Base-by-base conservation (phyloP, 2,329 filamentous ascomycete species). In the Talaromyces verruculosus region DNA sequence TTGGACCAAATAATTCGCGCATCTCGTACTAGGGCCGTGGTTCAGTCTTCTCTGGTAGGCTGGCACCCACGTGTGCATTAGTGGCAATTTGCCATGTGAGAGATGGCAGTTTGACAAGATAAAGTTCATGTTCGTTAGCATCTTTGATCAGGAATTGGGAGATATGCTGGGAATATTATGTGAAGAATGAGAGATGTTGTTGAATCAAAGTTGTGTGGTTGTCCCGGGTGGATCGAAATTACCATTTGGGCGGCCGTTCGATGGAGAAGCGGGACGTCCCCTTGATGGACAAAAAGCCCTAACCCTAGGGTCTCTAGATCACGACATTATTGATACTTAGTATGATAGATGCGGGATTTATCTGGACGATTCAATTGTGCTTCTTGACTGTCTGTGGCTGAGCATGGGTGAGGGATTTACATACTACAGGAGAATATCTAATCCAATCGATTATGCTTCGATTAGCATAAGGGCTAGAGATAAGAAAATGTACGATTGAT, bases 1-100 rank as follows among this genome's bases (percentile, higher is more conserved):
- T 57, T 64, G 61, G 61, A 57, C 25, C 7, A 64, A 5, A 64
- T 41, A 64, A 64, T 64, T 64, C 61, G 45, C 61, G 47, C 61
- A 55, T 15, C 28, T 33, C 43, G 10, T 15, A 35, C 41, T 35
- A 11, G 30, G 30, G 13, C 61, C 17, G 17, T 55, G 15, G 30
- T 53, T 28, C 61, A 63, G 8, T 19, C 22, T 39, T 53, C 5
- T 51, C 11, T 51, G 41, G 37, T 45, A 47, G 30, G 19, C 13
- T 45, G 28, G 1, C 57, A 33, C 58, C 25, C 58, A 61, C 58
- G 58, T 61, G 58, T 61, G 30, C 17, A 61, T 30, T 61, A 57
- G 53, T 57, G 53, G 53, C n/a, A 30, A 35, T 37, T 61, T 19
- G 41, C 58, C 58, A 61, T 49, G 59, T 37, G 59, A 35, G 8